A percentile compares a stretch with the other conserved stretches of the same genome.
phyloP scores from a whole-genome alignment of 2,329 filamentous ascomycete genomes.

The Reticulascus tulasneorum region DNA sequence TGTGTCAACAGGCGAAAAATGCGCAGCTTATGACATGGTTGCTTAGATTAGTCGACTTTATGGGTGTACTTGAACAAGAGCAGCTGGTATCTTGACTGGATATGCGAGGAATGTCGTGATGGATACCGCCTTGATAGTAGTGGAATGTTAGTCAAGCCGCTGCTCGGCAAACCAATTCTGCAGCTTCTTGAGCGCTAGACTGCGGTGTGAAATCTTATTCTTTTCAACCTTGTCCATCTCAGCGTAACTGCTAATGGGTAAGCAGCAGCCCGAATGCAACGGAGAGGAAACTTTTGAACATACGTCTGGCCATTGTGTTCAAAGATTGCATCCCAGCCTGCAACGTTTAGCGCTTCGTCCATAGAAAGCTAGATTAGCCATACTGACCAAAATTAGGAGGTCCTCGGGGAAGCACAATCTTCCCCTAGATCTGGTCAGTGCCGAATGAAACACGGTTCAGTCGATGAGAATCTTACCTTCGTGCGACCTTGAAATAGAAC shows the following conservation, averaged over 20 bases:
- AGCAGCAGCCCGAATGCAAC: not conserved
- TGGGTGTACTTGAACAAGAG: no score
- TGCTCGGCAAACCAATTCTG: slow-evolving; percentile 69
- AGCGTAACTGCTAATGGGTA: slow-evolving; percentile 57
- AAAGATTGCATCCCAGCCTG: slow-evolving; percentile 95
- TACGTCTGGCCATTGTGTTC: slow-evolving; percentile 86
- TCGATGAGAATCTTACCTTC: slow-evolving; percentile 48
- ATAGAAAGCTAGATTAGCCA: not conserved
- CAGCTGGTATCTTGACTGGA: no score
- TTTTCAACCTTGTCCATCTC: slow-evolving; percentile 89
- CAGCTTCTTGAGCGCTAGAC: slow-evolving; percentile 80
- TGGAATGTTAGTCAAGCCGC: slow-evolving; percentile 3
- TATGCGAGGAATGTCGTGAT: no score
- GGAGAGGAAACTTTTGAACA: slow-evolving; percentile 20
- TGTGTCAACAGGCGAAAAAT: not conserved
- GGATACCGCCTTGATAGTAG: no score
- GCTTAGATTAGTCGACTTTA: no score
- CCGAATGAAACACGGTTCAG: not conserved
- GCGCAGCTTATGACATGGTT: not conserved
- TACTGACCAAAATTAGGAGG: slow-evolving; percentile 74
- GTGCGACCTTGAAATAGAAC: slow-evolving; percentile 91
- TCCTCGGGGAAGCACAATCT: slow-evolving; percentile 80
- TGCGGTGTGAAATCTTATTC: slow-evolving; percentile 91
- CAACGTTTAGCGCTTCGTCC: slow-evolving; percentile 8
- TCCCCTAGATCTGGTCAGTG: slow-evolving; percentile 43